phyloP scores from a whole-genome alignment of 2,329 filamentous ascomycete species.

The Arthrinium puccinioides region DNA sequence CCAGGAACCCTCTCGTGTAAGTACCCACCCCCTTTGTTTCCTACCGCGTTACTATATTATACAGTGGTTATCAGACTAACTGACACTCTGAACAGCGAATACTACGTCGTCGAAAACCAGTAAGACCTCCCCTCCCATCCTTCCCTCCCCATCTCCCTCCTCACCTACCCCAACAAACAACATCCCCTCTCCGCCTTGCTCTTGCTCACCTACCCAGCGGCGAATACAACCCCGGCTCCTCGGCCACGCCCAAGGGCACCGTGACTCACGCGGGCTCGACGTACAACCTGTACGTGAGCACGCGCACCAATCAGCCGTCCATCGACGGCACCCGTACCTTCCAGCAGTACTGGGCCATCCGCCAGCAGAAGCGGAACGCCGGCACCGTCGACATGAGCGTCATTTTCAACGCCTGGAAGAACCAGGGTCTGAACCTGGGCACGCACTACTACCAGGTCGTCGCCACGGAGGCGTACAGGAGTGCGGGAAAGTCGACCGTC shows the following conservation, averaged over 20 bases:
- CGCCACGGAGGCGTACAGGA: constrained; percentile 31
- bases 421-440: constrained; percentile 16
- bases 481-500: constrained; percentile 30
- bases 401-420: constrained; percentile 22
- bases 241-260: constrained; percentile 21
- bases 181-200: too few species aligned
- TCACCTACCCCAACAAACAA: too few species aligned
- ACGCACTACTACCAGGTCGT: constrained; percentile 23
- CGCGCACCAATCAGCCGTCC: constrained; percentile 30
- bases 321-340: constrained; percentile 39
- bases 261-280: constrained; percentile 22
- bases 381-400: constrained; percentile 17
- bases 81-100: too few species aligned
- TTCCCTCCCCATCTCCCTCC: too few species aligned
- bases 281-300: constrained; percentile 25
- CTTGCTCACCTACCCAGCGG: too few species aligned
- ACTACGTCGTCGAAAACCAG: constrained; percentile 35
- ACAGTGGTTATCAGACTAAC: too few species aligned
- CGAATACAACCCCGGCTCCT: constrained; percentile 32
- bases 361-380: constrained; percentile 29
- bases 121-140: too few species aligned
- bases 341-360: constrained; percentile 42
- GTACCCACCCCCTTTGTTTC: too few species aligned
- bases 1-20: constrained; percentile 26
- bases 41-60: too few species aligned